Percentiles rank a stretch among this genome's conserved stretches.
Conservation (phyloP, 768 basidiomycete genomes). For the Lactarius psammicola region DNA sequence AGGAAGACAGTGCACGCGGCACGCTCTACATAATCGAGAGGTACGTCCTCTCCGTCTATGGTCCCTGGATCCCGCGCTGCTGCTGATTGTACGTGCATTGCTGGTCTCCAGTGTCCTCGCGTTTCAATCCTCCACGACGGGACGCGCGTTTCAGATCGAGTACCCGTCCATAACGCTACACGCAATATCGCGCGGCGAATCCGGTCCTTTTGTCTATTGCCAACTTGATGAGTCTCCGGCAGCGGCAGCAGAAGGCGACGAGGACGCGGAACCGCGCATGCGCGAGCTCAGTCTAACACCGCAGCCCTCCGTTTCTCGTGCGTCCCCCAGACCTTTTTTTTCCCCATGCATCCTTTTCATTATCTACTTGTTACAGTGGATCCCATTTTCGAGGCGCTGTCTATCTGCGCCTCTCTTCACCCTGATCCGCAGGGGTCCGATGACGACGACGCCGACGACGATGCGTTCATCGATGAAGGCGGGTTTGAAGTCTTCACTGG, state of each 20-base stretch:
- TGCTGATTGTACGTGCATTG: not conserved
- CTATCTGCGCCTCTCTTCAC: constrained; percentile 80
- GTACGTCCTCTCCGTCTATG: constrained; percentile 42
- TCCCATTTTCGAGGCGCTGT: constrained; percentile 81
- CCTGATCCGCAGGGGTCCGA: constrained; percentile 59
- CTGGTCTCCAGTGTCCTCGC: constrained; percentile 56
- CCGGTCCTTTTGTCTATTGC: constrained; percentile 80
- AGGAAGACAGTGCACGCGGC: constrained; percentile 54
- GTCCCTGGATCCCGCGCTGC: constrained; percentile 17
- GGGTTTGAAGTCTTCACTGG: constrained; percentile 55
- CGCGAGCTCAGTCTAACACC: constrained; percentile 82
- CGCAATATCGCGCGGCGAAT: constrained; percentile 75
- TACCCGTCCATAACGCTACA: constrained; percentile 93
- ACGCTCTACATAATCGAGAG: constrained; percentile 85
- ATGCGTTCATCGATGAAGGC: constrained; percentile 51
- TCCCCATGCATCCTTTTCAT: constrained; percentile 2
- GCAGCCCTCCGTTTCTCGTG: constrained; percentile 54
- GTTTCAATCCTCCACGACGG: constrained; percentile 67
- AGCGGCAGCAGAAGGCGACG: constrained; percentile 38
- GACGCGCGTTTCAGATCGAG: constrained; percentile 76
- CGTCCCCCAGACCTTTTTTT: constrained; percentile 39
- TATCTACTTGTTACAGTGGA: constrained; percentile 55
- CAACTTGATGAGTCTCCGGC: constrained; percentile 77
- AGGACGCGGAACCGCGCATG: constrained; percentile 51
- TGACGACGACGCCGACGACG: constrained; percentile 43